Conservation (phyloP, 192 early-diverging fungal species). For the Entomortierella lignicola region DNA sequence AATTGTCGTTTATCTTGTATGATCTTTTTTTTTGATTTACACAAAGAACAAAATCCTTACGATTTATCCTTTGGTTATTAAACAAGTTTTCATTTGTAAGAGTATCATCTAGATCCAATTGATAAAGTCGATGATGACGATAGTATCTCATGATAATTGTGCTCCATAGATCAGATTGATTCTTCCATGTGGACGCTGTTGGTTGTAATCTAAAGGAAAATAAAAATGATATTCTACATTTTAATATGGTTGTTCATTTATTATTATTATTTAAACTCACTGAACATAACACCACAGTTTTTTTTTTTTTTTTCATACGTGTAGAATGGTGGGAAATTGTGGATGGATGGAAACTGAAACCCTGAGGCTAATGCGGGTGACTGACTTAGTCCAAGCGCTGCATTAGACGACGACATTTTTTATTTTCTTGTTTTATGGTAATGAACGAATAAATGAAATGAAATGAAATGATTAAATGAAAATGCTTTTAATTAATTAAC, state of each 20-base stretch:
- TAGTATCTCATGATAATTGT: slow-evolving; percentile 81
- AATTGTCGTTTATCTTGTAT: too few species aligned
- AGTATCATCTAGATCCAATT: slow-evolving; percentile 71
- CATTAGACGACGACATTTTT: slow-evolving; percentile 24
- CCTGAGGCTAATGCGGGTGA: slow-evolving; percentile 39
- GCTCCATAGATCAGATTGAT: slow-evolving; percentile 85
- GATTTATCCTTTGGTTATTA: slow-evolving; percentile 74
- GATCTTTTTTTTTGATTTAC: too few species aligned
- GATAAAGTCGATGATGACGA: slow-evolving; percentile 69
- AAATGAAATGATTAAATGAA: neutral
- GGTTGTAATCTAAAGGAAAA: slow-evolving; percentile 17
- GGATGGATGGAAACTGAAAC: slow-evolving; percentile 84
- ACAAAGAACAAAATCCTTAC: too few species aligned
- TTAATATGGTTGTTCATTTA: too few species aligned
- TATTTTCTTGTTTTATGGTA: too few species aligned
- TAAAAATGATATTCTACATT: neutral
- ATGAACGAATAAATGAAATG: too few species aligned
- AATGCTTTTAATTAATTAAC: too few species aligned
- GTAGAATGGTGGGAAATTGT: slow-evolving; percentile 94
- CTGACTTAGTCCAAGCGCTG: slow-evolving; percentile 32
- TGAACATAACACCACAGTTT: too few species aligned
- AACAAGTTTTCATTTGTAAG: slow-evolving; percentile 69
- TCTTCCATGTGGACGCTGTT: slow-evolving; percentile 69
- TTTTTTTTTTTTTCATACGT: slow-evolving; percentile 69
- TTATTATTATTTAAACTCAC: too few species aligned